Evolutionary conservation across 768 basidiomycete species (phyloP).

Genomic region (Chalciporus chontae): DNA sequence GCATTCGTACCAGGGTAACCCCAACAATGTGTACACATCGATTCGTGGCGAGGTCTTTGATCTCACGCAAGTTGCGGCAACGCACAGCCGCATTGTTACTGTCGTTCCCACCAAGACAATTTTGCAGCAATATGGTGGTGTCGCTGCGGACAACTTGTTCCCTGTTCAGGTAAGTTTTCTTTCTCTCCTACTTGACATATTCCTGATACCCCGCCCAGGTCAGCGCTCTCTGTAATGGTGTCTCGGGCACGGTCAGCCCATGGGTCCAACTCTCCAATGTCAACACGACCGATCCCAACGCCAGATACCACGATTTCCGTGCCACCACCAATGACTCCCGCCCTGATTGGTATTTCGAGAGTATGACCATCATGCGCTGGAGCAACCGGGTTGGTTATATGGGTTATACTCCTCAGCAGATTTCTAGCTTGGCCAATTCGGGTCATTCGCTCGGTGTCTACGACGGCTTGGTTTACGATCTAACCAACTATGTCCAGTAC

Average conservation of each 20-base stretch:
- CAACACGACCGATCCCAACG: constrained; percentile 74
- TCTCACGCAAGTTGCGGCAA: constrained; percentile 59
- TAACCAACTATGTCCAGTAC: constrained; percentile 73
- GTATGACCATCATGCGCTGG: constrained; percentile 92
- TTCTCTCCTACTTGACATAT: not conserved
- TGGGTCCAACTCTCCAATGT: constrained; percentile 74
- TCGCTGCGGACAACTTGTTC: constrained; percentile 72
- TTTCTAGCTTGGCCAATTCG: constrained; percentile 63
- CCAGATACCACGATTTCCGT: constrained; percentile 95
- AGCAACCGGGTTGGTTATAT: constrained; percentile 84
- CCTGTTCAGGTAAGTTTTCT: constrained; percentile 75
- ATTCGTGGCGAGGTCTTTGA: constrained; percentile 97
- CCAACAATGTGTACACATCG: constrained; percentile 75
- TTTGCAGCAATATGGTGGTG: constrained; percentile 81
- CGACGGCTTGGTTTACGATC: constrained; percentile 80
- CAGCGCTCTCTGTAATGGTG: constrained; percentile 87
- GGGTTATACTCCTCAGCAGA: constrained; percentile 74
- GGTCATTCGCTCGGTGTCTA: constrained; percentile 80
- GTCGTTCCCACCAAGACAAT: constrained; percentile 76
- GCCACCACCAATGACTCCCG: constrained; percentile 82
- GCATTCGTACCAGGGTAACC: constrained; percentile 59
- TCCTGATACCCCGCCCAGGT: constrained; percentile 47
- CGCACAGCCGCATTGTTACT: constrained; percentile 63
- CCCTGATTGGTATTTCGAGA: constrained; percentile 98
- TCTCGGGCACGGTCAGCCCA: constrained; percentile 75